Base-by-base conservation (phyloP, 495 filamentous ascomycete species). In the Penicillium mononematosum region DNA sequence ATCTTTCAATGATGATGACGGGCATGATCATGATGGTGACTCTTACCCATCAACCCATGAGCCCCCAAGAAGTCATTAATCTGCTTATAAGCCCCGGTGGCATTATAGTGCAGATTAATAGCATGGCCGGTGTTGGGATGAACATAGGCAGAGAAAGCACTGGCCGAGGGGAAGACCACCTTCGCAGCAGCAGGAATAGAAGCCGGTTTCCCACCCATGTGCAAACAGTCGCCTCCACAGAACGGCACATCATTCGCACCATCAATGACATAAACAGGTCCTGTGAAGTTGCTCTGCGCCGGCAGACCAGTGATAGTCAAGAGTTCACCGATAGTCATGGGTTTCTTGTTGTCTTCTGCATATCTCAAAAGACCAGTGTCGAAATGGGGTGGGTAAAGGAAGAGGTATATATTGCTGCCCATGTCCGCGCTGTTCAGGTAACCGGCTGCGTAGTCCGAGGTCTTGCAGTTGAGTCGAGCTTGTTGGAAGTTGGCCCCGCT, bases 181-280 rank as follows among this genome's bases (percentile, higher is more conserved):
- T 59, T 54, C 5, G 51, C 51, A n/a, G 10, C 50, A 29, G 75
- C 74, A 11, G 77, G 72, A 48, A 85, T 73, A 7, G 75, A 75
- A 2, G 65, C 44, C 10, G 65, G 22, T 7, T 59, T 55, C 5
- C 67, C 61, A 4, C 70, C 67, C 5, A 77, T 77, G 6, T 66
- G 63, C 0, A 64, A 44, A 58, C 82, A 84, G 53, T 83, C 72
- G 17, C 81, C 78, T 5, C 79, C 81, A 57, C 82, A 85, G 58
- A 77, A 83, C 1, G 75, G 70, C 4, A 76, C 29, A 58, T 84
- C 82, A 25, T 78, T 62, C 10, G 71, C 59, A 52, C 80, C 76
- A 11, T 74, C 75, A 47, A 82, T 61, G 17, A 84, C 63, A 20
- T 78, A 59, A 1, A 83, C 79, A 0, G 80, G 79, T 0, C 78